Evolutionary conservation across 2,329 filamentous ascomycete species (phyloP).

Genomic region (Talaromyces sp.): DNA sequence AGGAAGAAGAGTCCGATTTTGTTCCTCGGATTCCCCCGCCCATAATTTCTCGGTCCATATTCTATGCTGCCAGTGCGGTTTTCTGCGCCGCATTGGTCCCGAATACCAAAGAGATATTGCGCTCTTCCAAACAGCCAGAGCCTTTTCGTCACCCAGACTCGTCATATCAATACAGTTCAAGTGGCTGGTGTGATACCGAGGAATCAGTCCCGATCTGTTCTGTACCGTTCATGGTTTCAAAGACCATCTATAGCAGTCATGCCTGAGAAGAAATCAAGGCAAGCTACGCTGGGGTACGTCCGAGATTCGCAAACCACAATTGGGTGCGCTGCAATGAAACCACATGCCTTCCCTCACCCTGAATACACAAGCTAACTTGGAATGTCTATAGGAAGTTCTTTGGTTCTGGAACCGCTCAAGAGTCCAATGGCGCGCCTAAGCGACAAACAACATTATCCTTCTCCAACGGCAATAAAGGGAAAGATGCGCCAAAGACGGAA

Average conservation of each 20-base stretch:
- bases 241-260: constrained; percentile 15
- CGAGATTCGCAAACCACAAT: constrained; percentile 68
- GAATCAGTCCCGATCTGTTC: neutral
- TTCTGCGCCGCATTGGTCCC: constrained; percentile 4
- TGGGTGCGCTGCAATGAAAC: constrained; percentile 49
- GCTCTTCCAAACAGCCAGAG: neutral
- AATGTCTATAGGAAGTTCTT: constrained; percentile 72
- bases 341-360: neutral
- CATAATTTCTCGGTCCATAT: neutral
- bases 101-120: neutral
- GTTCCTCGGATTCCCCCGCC: neutral
- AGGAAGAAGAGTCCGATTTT: neutral
- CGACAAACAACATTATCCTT: constrained; percentile 80
- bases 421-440: constrained; percentile 49
- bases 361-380: constrained; percentile 5
- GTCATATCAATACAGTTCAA: neutral
- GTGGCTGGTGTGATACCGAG: neutral
- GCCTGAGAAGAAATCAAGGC: constrained; percentile 48
- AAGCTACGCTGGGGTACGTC: constrained; percentile 86
- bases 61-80: constrained; percentile 9
- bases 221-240: neutral
- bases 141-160: neutral
- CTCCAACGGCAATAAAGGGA: constrained; percentile 50
- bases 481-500: constrained; percentile 24
- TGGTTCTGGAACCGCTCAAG: constrained; percentile 58